Percentiles rank a stretch among this genome's conserved stretches.
These are phyloP conservation scores for Lichtheimia corymbifera DNA, from an alignment of 371 early-diverging fungal genomes.

Conservation along the genomic window DNA sequence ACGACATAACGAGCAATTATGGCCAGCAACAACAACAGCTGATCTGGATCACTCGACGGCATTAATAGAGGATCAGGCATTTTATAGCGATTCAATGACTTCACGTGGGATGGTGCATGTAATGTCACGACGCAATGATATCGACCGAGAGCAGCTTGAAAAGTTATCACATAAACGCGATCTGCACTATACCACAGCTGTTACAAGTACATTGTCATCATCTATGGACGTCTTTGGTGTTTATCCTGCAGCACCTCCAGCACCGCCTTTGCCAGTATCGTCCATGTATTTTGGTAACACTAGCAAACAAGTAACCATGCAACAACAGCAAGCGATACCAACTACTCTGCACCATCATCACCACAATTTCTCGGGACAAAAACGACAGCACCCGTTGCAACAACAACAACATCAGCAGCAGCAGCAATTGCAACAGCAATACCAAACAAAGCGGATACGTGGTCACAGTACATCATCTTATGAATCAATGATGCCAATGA, in stretches of 20 bases:
- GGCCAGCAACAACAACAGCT: slow-evolving; percentile 2
- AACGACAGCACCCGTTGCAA: slow-evolving; percentile 1
- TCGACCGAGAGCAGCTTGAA: slow-evolving; percentile 22
- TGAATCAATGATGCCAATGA: not conserved
- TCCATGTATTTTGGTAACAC: not conserved
- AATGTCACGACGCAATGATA: slow-evolving; percentile 13
- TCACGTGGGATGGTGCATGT: slow-evolving; percentile 5
- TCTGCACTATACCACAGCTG: slow-evolving; percentile 3
- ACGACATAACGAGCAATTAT: not conserved
- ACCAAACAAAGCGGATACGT: slow-evolving; percentile 3
- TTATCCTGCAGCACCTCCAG: not conserved
- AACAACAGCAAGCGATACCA: not conserved
- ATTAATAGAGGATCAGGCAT: slow-evolving; percentile 1
- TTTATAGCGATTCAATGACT: not conserved
- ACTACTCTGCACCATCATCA: not conserved
- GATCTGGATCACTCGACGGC: not conserved
- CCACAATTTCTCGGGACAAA: slow-evolving; percentile 1
- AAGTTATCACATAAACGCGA: slow-evolving; percentile 19
- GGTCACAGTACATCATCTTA: slow-evolving; percentile 1
- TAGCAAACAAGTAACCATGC: not conserved
- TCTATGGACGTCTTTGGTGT: not conserved
- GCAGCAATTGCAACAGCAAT: slow-evolving; percentile 8
- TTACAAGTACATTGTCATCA: not conserved
- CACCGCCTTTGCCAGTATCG: not conserved
- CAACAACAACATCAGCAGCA: slow-evolving; percentile 11